phyloP scores from a whole-genome alignment of 495 filamentous ascomycete genomes.

The Penicillium herquei region DNA sequence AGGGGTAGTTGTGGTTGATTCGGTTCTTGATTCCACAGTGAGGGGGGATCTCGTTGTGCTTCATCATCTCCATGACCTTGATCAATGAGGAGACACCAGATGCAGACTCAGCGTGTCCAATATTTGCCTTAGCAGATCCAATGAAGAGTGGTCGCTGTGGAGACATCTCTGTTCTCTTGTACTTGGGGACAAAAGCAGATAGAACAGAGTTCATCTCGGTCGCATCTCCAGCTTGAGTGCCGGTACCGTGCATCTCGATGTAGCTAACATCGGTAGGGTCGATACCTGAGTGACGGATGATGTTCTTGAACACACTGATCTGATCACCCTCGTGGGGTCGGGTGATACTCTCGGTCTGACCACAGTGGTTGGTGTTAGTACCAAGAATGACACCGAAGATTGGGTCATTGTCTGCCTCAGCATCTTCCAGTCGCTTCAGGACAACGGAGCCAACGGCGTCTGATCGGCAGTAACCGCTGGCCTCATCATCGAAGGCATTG shows the following conservation, averaged over 20 bases:
- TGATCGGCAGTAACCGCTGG: slow-evolving; percentile 73
- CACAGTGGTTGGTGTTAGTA: slow-evolving; percentile 37
- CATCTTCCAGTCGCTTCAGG: slow-evolving; percentile 45
- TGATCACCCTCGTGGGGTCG: slow-evolving; percentile 48
- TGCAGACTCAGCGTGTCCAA: slow-evolving; percentile 36
- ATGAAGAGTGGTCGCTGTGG: slow-evolving; percentile 10
- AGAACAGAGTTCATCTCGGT: slow-evolving; percentile 27
- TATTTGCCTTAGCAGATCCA: slow-evolving; percentile 32
- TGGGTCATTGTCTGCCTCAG: slow-evolving; percentile 40
- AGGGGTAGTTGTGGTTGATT: slow-evolving; percentile 31
- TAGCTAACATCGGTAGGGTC: slow-evolving; percentile 47
- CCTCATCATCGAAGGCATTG: slow-evolving; percentile 69
- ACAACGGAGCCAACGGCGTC: slow-evolving; percentile 50
- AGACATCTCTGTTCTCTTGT: no score
- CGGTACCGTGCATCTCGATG: slow-evolving; percentile 52
- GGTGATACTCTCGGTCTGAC: slow-evolving; percentile 38
- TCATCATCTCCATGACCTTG: slow-evolving; percentile 35
- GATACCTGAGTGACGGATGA: slow-evolving; percentile 25
- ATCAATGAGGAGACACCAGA: slow-evolving; percentile 27
- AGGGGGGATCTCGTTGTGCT: slow-evolving; percentile 28
- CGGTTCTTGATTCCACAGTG: slow-evolving; percentile 38
- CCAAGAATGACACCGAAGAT: slow-evolving; percentile 38
- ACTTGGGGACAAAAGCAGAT: slow-evolving; percentile 20
- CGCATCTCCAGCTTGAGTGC: slow-evolving; percentile 39
- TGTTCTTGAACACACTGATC: slow-evolving; percentile 36